Base-by-base conservation (phyloP, 768 basidiomycete species). In the Naganishia vaughanmartiniae region DNA sequence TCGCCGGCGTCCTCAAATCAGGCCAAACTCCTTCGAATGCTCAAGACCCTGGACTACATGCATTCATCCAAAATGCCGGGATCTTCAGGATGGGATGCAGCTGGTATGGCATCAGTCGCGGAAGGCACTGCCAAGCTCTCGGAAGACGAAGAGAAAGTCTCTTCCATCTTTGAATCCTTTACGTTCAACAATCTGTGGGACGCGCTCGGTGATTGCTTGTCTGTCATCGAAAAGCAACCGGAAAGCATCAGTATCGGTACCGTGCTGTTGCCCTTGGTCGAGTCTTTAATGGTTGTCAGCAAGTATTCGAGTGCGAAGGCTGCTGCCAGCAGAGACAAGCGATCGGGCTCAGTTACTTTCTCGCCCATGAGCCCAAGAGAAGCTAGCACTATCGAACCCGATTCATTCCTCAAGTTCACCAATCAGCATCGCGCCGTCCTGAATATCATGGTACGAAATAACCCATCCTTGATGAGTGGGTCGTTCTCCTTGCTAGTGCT, bases 31-130 rank as follows among this genome's bases (percentile, higher is more conserved):
- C 85, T 99, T 9, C 86, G 96, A 15, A 89, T 99, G 17, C 84
- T 99, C 74, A 99, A 98, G 83, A 96, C 95, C 12, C 90, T 99
- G 77, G 96, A 98, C 79, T 95, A 94, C 80, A 94, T 96, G 88
- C 93, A 78, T 69, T 72, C 78, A 10, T 88, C 89, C 9, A 85
- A 84, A 58, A 74, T 45, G 0, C 67, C 57, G n/a, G 33, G 53
- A 17, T 71, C 74, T 36, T 71, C 70, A 46, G 75, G 76, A 34
- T 72, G 71, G 36, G 77, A 78, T 53, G 66, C 74, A 17, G 69
- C 66, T 36, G 69, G 66, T 45, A 54, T 72, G 24, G 63, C 76
- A 70, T 81, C 81, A 39, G 55, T 68, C 21, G 51, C 66, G 10
- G 66, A 63, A 57, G 56, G 54, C 17, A 66, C 72, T 4, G 54